Conservation (phyloP, 78 protist genomes). For the Speleostelium caveatum region DNA sequence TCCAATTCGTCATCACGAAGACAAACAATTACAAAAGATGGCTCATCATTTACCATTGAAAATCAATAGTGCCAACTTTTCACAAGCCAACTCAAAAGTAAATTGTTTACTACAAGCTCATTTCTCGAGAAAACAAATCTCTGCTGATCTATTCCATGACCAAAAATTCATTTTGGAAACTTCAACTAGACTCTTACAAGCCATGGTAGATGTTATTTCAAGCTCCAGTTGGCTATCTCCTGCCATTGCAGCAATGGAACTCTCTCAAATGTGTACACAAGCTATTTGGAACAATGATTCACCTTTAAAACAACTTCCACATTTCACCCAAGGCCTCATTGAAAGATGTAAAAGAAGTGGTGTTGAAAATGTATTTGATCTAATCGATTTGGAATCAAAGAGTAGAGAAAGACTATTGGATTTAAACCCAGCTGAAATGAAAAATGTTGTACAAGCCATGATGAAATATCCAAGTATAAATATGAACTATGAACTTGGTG, state of each 20-base stretch:
- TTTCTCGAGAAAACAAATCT: slow-evolving; percentile 89
- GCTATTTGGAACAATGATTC: slow-evolving; percentile 85
- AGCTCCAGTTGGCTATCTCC: slow-evolving; percentile 92
- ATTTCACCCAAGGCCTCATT: slow-evolving; percentile 81
- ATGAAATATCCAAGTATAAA: slow-evolving; percentile 86
- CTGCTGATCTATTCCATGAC: slow-evolving; percentile 94
- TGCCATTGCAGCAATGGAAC: slow-evolving; percentile 97
- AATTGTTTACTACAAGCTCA: slow-evolving; percentile 93
- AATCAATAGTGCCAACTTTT: slow-evolving; percentile 64
- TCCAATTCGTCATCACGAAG: slow-evolving; percentile 96
- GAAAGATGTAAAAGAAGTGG: slow-evolving; percentile 27
- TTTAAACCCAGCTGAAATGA: slow-evolving; percentile 43
- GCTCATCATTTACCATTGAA: slow-evolving; percentile 88
- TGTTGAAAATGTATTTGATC: slow-evolving; percentile 89
- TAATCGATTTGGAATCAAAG: slow-evolving; percentile 93
- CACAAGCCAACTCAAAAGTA: slow-evolving; percentile 90
- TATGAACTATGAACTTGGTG: slow-evolving; percentile 40
- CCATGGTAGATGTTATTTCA: slow-evolving; percentile 95
- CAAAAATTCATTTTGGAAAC: slow-evolving; percentile 95
- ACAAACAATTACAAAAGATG: slow-evolving; percentile 77
- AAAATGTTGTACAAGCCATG: slow-evolving; percentile 57
- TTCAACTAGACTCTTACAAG: slow-evolving; percentile 84
- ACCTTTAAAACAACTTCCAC: slow-evolving; percentile 84
- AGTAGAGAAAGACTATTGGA: slow-evolving; percentile 73
- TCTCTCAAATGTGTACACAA: slow-evolving; percentile 95